phyloP scores from a whole-genome alignment of 2,329 filamentous ascomycete species.

The Fusarium protoensiforme region DNA sequence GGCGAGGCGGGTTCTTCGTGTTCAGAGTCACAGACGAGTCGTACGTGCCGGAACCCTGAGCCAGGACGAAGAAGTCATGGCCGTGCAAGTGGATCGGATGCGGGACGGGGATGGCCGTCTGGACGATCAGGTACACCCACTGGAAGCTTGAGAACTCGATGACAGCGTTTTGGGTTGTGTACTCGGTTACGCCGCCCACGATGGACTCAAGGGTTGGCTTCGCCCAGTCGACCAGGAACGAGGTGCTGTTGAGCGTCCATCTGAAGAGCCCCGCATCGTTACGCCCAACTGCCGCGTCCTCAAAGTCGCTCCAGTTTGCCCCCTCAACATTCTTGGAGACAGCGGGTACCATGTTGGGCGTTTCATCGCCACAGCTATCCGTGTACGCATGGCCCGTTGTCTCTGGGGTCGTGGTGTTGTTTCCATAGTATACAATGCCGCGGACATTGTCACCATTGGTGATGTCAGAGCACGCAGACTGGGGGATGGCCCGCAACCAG shows the following conservation, averaged over 20 bases:
- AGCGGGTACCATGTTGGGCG: neutral
- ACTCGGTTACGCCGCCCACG: neutral
- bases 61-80: conserved; percentile 40
- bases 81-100: conserved; percentile 43
- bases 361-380: neutral
- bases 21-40: conserved; percentile 19
- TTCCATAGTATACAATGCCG: neutral
- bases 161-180: neutral
- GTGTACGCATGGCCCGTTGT: neutral
- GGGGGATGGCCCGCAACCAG: neutral
- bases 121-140: neutral
- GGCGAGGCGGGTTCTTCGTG: conserved; percentile 5
- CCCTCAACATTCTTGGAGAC: neutral
- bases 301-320: neutral
- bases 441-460: neutral
- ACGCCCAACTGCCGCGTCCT: neutral
- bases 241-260: neutral
- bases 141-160: neutral
- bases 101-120: neutral
- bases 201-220: neutral
- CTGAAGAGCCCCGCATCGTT: neutral
- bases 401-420: neutral
- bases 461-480: neutral
- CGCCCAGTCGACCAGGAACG: neutral
- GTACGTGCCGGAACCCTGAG: conserved; percentile 25